Evolutionary conservation across 495 filamentous ascomycete genomes (phyloP), one percentile per base, ranked within the genome.

Genomic region (Talaromyces trachyspermus): DNA sequence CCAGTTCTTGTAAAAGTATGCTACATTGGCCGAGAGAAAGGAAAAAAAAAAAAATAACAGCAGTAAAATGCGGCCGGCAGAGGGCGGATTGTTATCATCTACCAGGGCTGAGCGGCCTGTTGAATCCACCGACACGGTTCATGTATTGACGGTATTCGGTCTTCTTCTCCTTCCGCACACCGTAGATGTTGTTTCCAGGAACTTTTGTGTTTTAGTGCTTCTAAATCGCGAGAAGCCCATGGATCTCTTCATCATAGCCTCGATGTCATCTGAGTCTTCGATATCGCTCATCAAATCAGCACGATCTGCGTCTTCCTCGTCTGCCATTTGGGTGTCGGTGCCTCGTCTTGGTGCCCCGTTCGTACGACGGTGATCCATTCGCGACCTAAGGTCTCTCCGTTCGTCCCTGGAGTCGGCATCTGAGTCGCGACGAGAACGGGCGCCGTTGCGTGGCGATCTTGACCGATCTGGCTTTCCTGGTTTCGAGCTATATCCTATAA

Each of bases 81-180:
- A 9, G 32, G 19, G 4, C 22, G 14, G 33, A 27, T 11, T 25
- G 11, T 37, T 33, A 50, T 60, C 53, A 62, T 46, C 68, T 62
- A 39, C 65, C 64, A n/a, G 81, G 81, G 60, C 77, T 81, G 50
- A 98, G 75, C 32, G 92, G 89, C 57, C 92, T 72, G 65, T 98
- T 98, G 74, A 98, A 98, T 35, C 92, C 92, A 37, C 91, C 91
- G n/a, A 81, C 67, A 46, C 92, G 84, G 64, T 98, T 98, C 92
- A 98, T 98, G 63, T 98, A 98, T 77, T 98, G 92, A 59, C 92
- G 74, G 59, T 96, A 96, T 74, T 94, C 80, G 5, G 84, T 86
- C 76, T 88, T 88, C 81, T 95, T 97, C 70, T 95, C 91, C 74
- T 95, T 96, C 49, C 84, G 69, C 23, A 95, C 81, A 5, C 74